A percentile compares a stretch with the other conserved stretches of the same genome.
phyloP scores from a whole-genome alignment of 805 yeast genomes.

The Lachancea quebecensis region DNA sequence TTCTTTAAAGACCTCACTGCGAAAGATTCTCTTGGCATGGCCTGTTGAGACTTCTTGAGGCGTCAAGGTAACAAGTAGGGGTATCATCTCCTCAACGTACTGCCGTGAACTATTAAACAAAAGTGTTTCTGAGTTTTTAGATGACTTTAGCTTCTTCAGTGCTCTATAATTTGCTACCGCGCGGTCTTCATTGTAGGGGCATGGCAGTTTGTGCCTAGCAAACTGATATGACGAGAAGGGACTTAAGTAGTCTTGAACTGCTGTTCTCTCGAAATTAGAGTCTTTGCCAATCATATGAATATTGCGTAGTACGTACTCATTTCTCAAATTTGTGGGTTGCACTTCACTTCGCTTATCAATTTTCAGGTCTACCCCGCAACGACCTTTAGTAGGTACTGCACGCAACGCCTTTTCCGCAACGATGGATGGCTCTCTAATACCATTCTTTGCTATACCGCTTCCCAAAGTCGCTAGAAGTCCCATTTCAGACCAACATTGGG shows the following conservation, averaged over 20 bases:
- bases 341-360: no score
- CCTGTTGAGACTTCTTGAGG: constrained; percentile 15
- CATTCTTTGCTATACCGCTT: constrained; percentile 7
- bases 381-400: no score
- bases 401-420: background rate
- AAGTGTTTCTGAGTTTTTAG: constrained; percentile 7
- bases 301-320: constrained; percentile 9
- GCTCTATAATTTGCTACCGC: constrained; percentile 11
- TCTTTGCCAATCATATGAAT: constrained; percentile 24
- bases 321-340: background rate
- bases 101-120: constrained; percentile 13
- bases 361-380: no score
- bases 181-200: constrained; percentile 17
- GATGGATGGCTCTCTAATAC: constrained; percentile 8
- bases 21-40: constrained; percentile 13
- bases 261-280: constrained; percentile 25
- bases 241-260: constrained; percentile 24
- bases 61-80: constrained; percentile 20
- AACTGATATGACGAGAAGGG: constrained; percentile 24
- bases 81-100: constrained; percentile 20
- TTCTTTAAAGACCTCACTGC: constrained; percentile 24
- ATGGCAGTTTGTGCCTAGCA: constrained; percentile 19
- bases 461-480: background rate
- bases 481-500: constrained; percentile 2
- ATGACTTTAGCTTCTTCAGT: constrained; percentile 7